phyloP scores from a whole-genome alignment of 352 stramenopile species.

The Globisporangium canariense region DNA sequence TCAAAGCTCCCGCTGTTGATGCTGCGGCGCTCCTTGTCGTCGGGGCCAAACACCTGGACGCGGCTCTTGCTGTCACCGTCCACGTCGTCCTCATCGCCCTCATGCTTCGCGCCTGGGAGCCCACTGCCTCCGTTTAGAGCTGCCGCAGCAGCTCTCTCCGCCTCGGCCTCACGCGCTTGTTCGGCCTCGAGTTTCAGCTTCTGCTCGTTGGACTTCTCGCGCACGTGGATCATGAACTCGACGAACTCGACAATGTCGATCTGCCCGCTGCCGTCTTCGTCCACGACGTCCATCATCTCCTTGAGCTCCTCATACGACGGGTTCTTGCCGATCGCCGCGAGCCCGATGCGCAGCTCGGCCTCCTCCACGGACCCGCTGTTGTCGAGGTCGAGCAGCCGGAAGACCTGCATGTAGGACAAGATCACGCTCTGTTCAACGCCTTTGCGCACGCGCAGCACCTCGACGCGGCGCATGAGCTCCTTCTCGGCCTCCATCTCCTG shows the following conservation, averaged over 20 bases:
- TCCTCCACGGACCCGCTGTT: constrained; percentile 82
- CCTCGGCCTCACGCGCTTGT: constrained; percentile 17
- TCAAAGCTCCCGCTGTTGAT: constrained; percentile 16
- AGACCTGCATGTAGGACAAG: constrained; percentile 79
- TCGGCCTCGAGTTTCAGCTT: constrained; percentile 20
- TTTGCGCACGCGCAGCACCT: constrained; percentile 54
- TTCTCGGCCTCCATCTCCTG: constrained; percentile 83
- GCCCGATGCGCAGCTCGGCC: constrained; percentile 73
- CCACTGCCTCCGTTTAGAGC: background rate
- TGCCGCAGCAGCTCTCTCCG: background rate
- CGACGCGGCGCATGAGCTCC: constrained; percentile 54
- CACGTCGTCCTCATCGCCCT: constrained; percentile 5
- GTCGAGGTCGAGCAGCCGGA: constrained; percentile 80
- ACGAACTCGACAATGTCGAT: constrained; percentile 88
- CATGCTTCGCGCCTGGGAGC: background rate
- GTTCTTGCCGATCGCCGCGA: constrained; percentile 80
- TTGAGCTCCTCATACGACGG: constrained; percentile 77
- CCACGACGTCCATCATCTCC: constrained; percentile 84
- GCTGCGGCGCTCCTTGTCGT: constrained; percentile 10
- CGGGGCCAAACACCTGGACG: constrained; percentile 10
- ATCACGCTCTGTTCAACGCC: constrained; percentile 43
- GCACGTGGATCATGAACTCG: constrained; percentile 83
- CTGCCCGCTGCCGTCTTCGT: constrained; percentile 81
- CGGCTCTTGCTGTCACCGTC: constrained; percentile 16
- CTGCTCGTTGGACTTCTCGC: constrained; percentile 61